These are phyloP conservation scores for Ustilaginoidea virens DNA, from an alignment of 2,329 filamentous ascomycete species.

Conservation along the genomic window DNA sequence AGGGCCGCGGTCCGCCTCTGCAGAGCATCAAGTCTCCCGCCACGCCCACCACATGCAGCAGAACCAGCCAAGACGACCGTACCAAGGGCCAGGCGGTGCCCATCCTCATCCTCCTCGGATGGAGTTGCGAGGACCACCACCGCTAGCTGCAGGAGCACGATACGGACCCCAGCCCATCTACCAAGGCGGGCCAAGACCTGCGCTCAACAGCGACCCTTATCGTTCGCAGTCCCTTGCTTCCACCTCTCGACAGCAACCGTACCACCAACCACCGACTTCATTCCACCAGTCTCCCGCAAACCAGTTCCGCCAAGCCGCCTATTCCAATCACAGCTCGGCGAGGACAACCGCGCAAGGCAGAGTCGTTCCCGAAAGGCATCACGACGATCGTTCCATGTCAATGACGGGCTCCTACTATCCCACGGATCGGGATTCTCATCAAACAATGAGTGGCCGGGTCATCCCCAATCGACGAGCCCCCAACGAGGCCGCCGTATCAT, in stretches of 20 bases:
- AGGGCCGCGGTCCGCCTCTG: slow-evolving; percentile 34
- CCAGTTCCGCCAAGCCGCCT: slow-evolving; percentile 65
- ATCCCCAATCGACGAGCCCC: slow-evolving; percentile 56
- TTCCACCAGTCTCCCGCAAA: slow-evolving; percentile 54
- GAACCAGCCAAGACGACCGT: slow-evolving; percentile 25
- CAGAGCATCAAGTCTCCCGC: slow-evolving; percentile 26
- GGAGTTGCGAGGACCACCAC: slow-evolving; percentile 40
- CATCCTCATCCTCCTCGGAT: slow-evolving; percentile 51
- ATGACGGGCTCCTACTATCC: slow-evolving; percentile 63
- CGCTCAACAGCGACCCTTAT: slow-evolving; percentile 72
- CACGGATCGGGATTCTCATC: slow-evolving; percentile 62
- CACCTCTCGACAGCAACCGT: slow-evolving; percentile 56
- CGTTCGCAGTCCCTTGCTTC: slow-evolving; percentile 87
- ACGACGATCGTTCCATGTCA: slow-evolving; percentile 90
- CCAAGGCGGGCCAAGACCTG: slow-evolving; percentile 47
- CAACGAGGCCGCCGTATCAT: slow-evolving; percentile 21
- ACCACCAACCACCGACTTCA: slow-evolving; percentile 45
- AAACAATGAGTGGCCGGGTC: slow-evolving; percentile 84
- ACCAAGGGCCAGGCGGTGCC: slow-evolving; percentile 24
- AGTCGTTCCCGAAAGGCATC: slow-evolving; percentile 77
- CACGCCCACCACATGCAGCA: slow-evolving; percentile 32
- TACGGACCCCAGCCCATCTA: slow-evolving; percentile 43
- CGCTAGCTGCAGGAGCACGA: slow-evolving; percentile 21
- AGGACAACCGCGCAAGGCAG: slow-evolving; percentile 84
- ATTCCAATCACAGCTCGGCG: slow-evolving; percentile 46